These are phyloP conservation scores for Solanum piurae DNA, from an alignment of 257 asterid genomes.

Conservation along the genomic window DNA sequence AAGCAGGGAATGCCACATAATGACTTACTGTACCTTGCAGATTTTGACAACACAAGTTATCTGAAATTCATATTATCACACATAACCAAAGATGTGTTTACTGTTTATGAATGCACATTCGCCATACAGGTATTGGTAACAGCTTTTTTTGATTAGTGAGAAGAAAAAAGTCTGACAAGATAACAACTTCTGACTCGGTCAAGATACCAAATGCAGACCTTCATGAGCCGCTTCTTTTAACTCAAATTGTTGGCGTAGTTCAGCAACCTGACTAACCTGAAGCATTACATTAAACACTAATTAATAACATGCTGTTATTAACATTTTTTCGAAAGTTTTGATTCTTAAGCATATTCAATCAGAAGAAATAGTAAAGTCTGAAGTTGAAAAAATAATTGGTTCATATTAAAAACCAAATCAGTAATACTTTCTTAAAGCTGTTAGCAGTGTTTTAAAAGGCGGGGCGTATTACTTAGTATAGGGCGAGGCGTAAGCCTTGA, in stretches of 20 bases:
- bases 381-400: not conserved
- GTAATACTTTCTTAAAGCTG: not conserved
- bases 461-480: no score
- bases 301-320: not conserved
- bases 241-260: conserved; percentile 57
- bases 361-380: not conserved
- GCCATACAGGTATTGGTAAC: not conserved
- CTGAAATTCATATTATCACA: not conserved
- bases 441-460: no score
- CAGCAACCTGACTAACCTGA: conserved; percentile 54
- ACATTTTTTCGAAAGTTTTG: not conserved
- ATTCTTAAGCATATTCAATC: not conserved
- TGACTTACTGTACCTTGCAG: not conserved
- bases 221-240: conserved; percentile 61
- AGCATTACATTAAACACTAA: not conserved
- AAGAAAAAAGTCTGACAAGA: not conserved
- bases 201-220: conserved; percentile 34
- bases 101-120: not conserved
- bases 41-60: not conserved
- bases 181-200: not conserved
- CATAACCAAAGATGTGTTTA: not conserved
- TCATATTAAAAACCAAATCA: not conserved
- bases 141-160: not conserved
- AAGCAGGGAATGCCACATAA: not conserved
- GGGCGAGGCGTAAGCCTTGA: no score